A percentile compares a stretch with the other conserved stretches of the same genome.
phyloP scores from a whole-genome alignment of 108 stramenopile genomes.

The Cyclotella kingstonii region DNA sequence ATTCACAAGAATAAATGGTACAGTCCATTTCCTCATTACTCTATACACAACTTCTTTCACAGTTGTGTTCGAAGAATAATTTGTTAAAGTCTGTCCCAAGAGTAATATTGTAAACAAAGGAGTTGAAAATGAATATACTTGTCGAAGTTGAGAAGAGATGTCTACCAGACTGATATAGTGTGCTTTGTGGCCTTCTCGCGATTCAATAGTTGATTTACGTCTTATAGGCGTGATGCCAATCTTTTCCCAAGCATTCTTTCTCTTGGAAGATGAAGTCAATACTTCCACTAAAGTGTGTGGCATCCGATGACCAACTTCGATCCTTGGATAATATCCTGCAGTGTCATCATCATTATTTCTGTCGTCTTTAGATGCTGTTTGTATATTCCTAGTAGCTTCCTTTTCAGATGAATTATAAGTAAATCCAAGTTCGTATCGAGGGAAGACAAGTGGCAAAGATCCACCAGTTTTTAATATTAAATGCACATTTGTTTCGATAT shows the following conservation, averaged over 20 bases:
- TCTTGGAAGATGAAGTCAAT: not conserved
- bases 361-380: too few relatives aligned
- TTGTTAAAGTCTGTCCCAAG: conserved; percentile 8
- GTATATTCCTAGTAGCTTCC: too few relatives aligned
- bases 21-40: conserved; percentile 6
- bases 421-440: conserved; percentile 78
- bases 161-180: conserved; percentile 22
- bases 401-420: conserved; percentile 34
- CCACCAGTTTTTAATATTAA: conserved; percentile 55
- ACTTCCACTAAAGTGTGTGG: conserved; percentile 57
- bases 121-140: conserved; percentile 1
- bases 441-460: conserved; percentile 84
- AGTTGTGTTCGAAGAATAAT: not conserved
- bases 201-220: not conserved
- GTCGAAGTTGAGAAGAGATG: conserved; percentile 36
- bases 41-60: conserved; percentile 1
- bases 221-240: conserved; percentile 9
- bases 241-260: conserved; percentile 7
- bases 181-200: not conserved
- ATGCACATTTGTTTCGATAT: conserved; percentile 60
- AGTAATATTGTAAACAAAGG: conserved; percentile 29
- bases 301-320: conserved; percentile 54
- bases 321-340: conserved; percentile 36
- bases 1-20: conserved; percentile 15
- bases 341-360: conserved; percentile 31